phyloP scores from a whole-genome alignment of 2,329 filamentous ascomycete species.

The Ascochyta rabiei region DNA sequence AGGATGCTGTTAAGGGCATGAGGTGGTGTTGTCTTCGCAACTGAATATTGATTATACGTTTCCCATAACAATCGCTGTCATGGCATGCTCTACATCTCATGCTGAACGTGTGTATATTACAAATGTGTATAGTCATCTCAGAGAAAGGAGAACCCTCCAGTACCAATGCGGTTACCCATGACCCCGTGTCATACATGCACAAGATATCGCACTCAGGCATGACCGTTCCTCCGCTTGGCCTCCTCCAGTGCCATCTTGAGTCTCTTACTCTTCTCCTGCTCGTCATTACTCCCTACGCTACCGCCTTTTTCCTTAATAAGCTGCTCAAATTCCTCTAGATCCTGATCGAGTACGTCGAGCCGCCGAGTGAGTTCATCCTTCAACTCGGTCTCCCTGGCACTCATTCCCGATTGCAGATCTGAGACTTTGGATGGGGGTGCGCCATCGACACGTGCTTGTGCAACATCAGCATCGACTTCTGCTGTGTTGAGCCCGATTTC shows the following conservation, averaged over 20 bases:
- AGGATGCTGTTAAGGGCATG: not conserved
- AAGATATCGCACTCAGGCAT: constrained; percentile 14
- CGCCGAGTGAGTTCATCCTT: constrained; percentile 45
- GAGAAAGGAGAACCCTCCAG: not conserved
- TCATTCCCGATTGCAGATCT: constrained; percentile 45
- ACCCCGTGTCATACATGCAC: not conserved
- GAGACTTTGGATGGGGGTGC: constrained; percentile 50
- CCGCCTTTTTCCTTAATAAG: constrained; percentile 26
- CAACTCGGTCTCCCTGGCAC: constrained; percentile 39
- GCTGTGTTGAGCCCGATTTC: constrained; percentile 59
- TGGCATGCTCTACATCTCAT: too few relatives aligned
- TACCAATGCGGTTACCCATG: not conserved
- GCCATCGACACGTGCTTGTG: constrained; percentile 56
- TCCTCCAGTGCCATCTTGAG: constrained; percentile 58
- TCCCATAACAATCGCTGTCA: too few relatives aligned
- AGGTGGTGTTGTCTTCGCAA: not conserved
- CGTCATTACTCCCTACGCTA: constrained; percentile 27
- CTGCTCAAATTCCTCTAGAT: constrained; percentile 39
- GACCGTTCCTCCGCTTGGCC: constrained; percentile 60
- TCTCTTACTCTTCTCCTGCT: constrained; percentile 54
- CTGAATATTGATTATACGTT: not conserved
- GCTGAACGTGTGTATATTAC: not conserved
- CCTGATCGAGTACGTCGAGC: constrained; percentile 48
- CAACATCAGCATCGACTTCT: constrained; percentile 61
- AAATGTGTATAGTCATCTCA: not conserved